Evolutionary conservation across 352 stramenopile species (phyloP), one percentile per base, ranked within the genome.

Genomic region (Plasmopara halstedii): DNA sequence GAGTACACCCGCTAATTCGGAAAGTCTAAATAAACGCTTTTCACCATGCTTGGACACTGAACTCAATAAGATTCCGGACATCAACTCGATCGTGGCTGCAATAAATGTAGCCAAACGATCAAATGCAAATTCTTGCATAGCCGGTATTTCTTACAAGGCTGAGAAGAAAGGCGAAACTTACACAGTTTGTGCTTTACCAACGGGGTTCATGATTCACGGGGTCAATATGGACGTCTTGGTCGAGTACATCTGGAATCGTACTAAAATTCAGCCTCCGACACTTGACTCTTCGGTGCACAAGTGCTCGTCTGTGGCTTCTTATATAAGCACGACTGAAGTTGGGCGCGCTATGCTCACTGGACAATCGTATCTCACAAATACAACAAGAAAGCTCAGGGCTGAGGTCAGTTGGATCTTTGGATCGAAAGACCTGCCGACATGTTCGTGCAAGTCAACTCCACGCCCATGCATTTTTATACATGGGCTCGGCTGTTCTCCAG

Each of bases 191-290:
- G 56, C 40, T 13, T 56, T 72, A 46, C 37, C 62, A 21, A 78
- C 72, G 37, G 51, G 66, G 18, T 6, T 82, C 13, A 76, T 66
- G 8, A 65, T 35, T 31, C 58, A 46, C 19, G 46, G 32, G 15
- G 52, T 37, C 31, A 57, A 71, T 33, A 52, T 71, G 50, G 53
- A 65, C 31, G 56, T 70, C 34, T 43, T 42, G 4, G 62, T 67
- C 22, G 32, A 57, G 37, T 68, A 65, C 33, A 10, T 56, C 2
- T 14, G 36, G 6, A 54, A 44, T 19, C 8, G 21, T 15, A 21
- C 51, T 15, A 11, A 34, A 10, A 58, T 67, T 42, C n/a, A 21
- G 14, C 36, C 31, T 13, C 57, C 62, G 26, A 46, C 39, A 2
- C 19, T 44, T 9, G 15, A 29, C 11, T 6, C 25, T 10, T 11